Base-by-base conservation (phyloP, 164 flowering plant species). In the Cinnamomum micranthum region DNA sequence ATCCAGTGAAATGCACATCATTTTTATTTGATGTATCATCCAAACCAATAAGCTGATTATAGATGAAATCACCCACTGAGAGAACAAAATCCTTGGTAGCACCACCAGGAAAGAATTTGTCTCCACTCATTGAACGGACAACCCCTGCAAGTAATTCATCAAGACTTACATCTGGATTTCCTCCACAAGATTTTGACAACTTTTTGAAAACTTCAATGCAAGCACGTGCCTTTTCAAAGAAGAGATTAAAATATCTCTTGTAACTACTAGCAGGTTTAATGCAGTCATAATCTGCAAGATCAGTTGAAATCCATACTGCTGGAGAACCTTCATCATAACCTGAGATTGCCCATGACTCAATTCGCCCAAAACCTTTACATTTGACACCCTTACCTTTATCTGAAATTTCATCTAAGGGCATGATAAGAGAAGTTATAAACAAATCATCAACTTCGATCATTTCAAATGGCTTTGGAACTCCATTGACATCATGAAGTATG, bases 271-370 rank as follows among this genome's bases (percentile, higher is more conserved):
- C 86, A 50, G 98, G 94, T 76, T 87, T 92, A 2, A 86, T 55
- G 76, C 97, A 93, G 19, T 86, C 88, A 81, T 93, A 95, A 74
- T 93, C 97, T 28, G 94, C 92, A 47, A 88, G 13, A 28, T 88
- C 92, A 1, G 98, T 95, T 0, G 93, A 86, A 17, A 94, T 71
- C 98, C 98, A 94, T 71, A 92, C 81, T 0, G 84, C 84, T 1
- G 95, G 95, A 4, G 77, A 76, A 5, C 95, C 97, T 20, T 92
- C 97, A 75, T 93, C 97, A 80, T 91, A 93, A 51, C 98, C 98
- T 73, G 98, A 92, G 47, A 95, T 88, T 2, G 83, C 78, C 97
- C 98, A 95, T 2, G 83, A 71, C 80, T 90, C 94, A 50, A 93
- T 82, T 28, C 94, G 86, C 10, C 97, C 98, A 83, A 95, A 95